Base-by-base conservation (phyloP, 129 eudicot species). In the Oenanthe sinensis region DNA sequence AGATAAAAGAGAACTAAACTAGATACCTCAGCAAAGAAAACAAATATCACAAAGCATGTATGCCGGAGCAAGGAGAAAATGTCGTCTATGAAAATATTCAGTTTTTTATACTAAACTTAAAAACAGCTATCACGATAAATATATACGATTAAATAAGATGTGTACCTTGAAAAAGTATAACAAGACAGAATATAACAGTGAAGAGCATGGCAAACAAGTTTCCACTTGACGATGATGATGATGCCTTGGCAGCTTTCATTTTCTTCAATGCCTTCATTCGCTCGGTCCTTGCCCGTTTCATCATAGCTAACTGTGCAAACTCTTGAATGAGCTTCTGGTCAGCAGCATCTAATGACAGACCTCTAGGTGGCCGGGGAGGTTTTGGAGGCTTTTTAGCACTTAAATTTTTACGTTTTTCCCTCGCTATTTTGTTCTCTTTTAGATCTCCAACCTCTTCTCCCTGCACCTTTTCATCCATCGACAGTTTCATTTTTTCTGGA, bases 321-420 rank as follows among this genome's bases (percentile, higher is more conserved):
- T 93, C 98, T 84, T 85, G 90, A 74, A 93, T 93, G 46, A 90
- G 79, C 80, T 89, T 90, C 82, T 91, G 91, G 65, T 93, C 98
- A 39, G 92, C 90, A 67, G 96, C 89, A 81, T 90, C 98, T 65
- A 89, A 48, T 5, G 96, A 93, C 46, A 90, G 78, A 44, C 90
- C 88, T 84, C 89, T 83, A 14, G 91, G 94, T 52, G 98, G 94
- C 6, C 94, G 88, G 22, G 97, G 93, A 74, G 98, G 98, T 80
- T 89, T 89, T 16, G 97, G 93, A 62, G 97, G 91, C 83, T 89
- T 89, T 80, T 88, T 92, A 14, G 90, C 92, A 80, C 94, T 87
- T 15, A 33, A 12, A 14, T 81, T 81, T 82, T 87, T 90, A 40
- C 90, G 86, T 75, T 87, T 93, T 67, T 90, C 98, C 70, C 85